A percentile compares a stretch with the other conserved stretches of the same genome.
Evolutionary conservation across 2,329 filamentous ascomycete genomes (phyloP).

Genomic region (Shiraia sp.): DNA sequence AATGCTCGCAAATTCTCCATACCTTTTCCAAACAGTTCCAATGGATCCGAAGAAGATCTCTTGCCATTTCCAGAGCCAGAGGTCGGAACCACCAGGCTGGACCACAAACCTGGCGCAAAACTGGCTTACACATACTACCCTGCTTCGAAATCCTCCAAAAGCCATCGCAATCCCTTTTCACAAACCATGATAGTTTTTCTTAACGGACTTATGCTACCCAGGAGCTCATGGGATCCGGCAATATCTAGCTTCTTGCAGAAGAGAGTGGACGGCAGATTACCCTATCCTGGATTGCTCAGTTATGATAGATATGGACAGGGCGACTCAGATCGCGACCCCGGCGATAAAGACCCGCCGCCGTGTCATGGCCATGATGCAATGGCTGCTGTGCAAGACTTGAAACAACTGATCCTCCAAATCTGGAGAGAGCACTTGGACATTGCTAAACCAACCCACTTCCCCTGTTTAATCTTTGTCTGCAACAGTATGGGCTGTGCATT

Average conservation of each 20-base stretch:
- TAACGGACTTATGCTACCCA: constrained; percentile 50
- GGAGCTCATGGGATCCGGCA: constrained; percentile 44
- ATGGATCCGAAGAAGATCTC: constrained; percentile 33
- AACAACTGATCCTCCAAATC: constrained; percentile 50
- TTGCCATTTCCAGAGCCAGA: constrained; percentile 36
- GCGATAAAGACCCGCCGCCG: constrained; percentile 34
- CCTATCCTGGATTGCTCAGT: constrained; percentile 52
- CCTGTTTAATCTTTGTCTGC: constrained; percentile 51
- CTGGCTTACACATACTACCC: constrained; percentile 43
- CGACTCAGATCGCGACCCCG: constrained; percentile 53
- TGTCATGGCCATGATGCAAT: constrained; percentile 55
- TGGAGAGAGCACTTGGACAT: constrained; percentile 36
- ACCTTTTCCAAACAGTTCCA: constrained; percentile 18
- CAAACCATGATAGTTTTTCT: constrained; percentile 49
- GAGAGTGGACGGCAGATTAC: constrained; percentile 21
- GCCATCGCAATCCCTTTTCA: constrained; percentile 37
- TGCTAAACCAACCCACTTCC: constrained; percentile 39
- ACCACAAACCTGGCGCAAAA: constrained; percentile 33
- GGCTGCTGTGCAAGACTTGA: constrained; percentile 51
- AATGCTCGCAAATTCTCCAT: constrained; percentile 12
- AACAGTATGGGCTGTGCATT: constrained; percentile 60
- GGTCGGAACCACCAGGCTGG: constrained; percentile 29
- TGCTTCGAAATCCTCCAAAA: constrained; percentile 26
- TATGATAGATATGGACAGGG: constrained; percentile 66
- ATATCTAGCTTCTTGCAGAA: constrained; percentile 38